Evolutionary conservation across 805 yeast species (phyloP).

Genomic region (Myxozyma neotropica): DNA sequence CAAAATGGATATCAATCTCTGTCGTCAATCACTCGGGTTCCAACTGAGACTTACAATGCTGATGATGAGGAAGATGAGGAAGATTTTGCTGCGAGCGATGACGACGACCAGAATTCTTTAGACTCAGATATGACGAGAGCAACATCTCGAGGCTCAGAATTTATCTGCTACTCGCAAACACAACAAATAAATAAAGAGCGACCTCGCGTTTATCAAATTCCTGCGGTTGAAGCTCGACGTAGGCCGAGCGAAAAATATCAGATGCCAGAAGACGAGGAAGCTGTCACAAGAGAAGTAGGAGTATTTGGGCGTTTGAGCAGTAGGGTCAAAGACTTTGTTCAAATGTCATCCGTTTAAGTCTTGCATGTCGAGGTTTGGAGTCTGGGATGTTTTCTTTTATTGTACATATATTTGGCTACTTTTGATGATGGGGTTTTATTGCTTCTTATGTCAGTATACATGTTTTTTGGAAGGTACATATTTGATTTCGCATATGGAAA

Average conservation of each 20-base stretch:
- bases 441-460: no score
- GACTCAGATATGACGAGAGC: neutral
- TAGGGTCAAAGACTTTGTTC: conserved; percentile 10
- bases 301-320: conserved; percentile 12
- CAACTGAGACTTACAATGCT: conserved; percentile 4
- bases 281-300: neutral
- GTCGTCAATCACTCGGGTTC: conserved; percentile 5
- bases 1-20: conserved; percentile 5
- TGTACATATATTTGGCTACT: neutral
- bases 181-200: neutral
- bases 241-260: conserved; percentile 4
- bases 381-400: neutral
- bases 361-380: neutral
- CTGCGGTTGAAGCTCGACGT: conserved; percentile 5
- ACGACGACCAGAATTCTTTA: neutral
- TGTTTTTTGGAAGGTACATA: no score
- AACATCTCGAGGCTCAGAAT: neutral
- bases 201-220: conserved; percentile 13
- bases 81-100: conserved; percentile 1
- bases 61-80: conserved; percentile 13
- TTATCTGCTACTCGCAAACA: conserved; percentile 16
- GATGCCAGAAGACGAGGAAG: conserved; percentile 8
- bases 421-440: neutral
- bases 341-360: neutral
- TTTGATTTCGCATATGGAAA: no score